Evolutionary conservation across 768 basidiomycete genomes (phyloP).

Genomic region (Flagelloscypha sp.): DNA sequence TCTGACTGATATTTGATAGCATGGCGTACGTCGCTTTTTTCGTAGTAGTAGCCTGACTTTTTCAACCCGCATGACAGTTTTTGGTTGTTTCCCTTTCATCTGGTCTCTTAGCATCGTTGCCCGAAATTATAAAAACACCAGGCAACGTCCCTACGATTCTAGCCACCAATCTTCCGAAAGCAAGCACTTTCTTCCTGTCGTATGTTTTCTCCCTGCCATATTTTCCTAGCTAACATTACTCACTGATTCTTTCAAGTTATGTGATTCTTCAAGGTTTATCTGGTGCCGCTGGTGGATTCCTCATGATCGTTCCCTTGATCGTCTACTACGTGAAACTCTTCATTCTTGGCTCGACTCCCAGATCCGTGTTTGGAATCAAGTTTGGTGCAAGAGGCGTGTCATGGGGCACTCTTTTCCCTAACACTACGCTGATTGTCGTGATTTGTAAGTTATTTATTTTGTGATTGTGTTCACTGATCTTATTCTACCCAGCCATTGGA

Average conservation of each 20-base stretch:
- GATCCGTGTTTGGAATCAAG: constrained; percentile 78
- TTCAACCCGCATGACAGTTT: too few species aligned
- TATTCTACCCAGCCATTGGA: constrained; percentile 41
- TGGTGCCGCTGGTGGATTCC: constrained; percentile 71
- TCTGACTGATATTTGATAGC: constrained; percentile 1
- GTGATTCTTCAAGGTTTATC: constrained; percentile 75
- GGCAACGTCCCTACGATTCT: constrained; percentile 59
- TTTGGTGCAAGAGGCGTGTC: constrained; percentile 55
- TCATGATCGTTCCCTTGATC: constrained; percentile 65
- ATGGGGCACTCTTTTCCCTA: constrained; percentile 75
- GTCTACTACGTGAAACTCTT: constrained; percentile 89
- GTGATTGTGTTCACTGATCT: constrained; percentile 1
- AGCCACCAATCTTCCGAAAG: constrained; percentile 70
- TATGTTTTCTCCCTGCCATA: constrained; percentile 23
- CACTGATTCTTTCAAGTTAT: constrained; percentile 36
- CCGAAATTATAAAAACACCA: constrained; percentile 57
- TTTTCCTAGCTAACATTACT: neutral
- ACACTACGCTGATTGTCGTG: constrained; percentile 69
- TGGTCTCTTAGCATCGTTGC: constrained; percentile 71
- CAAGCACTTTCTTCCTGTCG: constrained; percentile 90
- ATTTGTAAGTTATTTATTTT: constrained; percentile 49
- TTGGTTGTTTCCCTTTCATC: constrained; percentile 79
- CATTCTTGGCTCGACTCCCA: constrained; percentile 82
- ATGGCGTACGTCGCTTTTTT: neutral
- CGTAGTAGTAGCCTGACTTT: neutral